Evolutionary conservation across 495 filamentous ascomycete species (phyloP).

Genomic region (Glonium stellatum): DNA sequence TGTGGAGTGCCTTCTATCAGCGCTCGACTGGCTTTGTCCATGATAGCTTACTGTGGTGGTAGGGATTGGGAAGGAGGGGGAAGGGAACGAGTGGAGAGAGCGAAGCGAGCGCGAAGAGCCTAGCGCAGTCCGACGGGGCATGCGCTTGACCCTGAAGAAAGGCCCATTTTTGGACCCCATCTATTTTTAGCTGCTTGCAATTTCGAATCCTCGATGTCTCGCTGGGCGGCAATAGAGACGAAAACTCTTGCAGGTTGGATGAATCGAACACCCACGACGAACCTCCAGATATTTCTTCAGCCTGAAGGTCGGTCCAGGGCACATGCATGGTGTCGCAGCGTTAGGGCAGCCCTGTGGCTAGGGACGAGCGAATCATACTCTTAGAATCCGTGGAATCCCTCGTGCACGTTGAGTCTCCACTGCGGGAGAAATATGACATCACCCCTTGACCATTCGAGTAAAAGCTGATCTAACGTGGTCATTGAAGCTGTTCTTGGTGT

Average conservation of each 20-base stretch:
- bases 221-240: background rate
- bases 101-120: slow-evolving; percentile 2
- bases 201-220: background rate
- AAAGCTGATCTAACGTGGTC: too few species aligned
- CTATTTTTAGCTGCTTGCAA: slow-evolving; percentile 1
- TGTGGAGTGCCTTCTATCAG: background rate
- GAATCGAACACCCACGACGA: background rate
- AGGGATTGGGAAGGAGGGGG: background rate
- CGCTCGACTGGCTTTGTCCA: background rate
- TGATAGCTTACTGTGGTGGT: slow-evolving; percentile 4
- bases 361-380: background rate
- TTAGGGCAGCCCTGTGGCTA: background rate
- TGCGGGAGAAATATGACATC: too few species aligned
- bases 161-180: background rate
- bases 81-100: background rate
- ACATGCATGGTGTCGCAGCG: background rate
- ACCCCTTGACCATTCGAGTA: too few species aligned
- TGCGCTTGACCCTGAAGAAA: background rate
- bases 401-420: background rate
- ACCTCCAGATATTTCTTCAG: background rate
- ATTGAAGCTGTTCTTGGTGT: too few species aligned
- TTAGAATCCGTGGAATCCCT: background rate
- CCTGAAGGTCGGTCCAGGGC: background rate
- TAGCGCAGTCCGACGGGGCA: background rate
- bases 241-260: background rate